Evolutionary conservation across 1,284 basidiomycete species (phyloP), one percentile per base, ranked within the genome.

Genomic region (Fistulinella cinereoalba): DNA sequence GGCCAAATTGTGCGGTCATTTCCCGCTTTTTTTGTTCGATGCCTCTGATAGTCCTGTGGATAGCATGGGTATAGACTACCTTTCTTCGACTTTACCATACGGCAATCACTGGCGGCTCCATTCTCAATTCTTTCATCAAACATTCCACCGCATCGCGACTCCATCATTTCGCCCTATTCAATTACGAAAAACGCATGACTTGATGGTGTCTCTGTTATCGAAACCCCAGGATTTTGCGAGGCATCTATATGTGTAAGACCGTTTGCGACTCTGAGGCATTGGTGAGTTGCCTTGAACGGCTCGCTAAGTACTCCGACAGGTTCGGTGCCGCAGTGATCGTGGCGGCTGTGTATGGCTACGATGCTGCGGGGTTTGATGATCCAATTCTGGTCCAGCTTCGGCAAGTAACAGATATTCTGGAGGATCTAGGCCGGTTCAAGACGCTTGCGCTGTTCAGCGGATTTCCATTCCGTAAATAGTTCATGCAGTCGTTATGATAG

Each of bases 51-150:
- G 7, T 49, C 18, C 43, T 6, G 22, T 28, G 8, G 15, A 21
- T n/a, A 64, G 61, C 22, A 41, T 62, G 18, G 59, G 57, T 12
- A 40, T 32, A 5, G 59, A 56, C 6, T 64, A 60, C 43, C 37
- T 46, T 3, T 62, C 58, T 7, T 36, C 56, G 39, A 50, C 50
- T 23, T 16, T 60, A 11, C 59, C 51, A 5, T 60, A 64, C 37
- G n/a, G n/a, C n/a, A n/a, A n/a, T n/a, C n/a, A n/a, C n/a, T n/a
- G n/a, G n/a, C n/a, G n/a, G n/a, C n/a, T 61, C 29, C 59, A 61
- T 44, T 54, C 60, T 11, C 46, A 58, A 16, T 9, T 61, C 15
- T 65, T 64, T 37, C 58, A 64, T 24, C 57, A 62, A 32, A 50
- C 60, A 10, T 54, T 62, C 21, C 50, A 51, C 6, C 24, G 37